Percentiles rank a stretch among this genome's conserved stretches.
These are phyloP conservation scores for Sporothrix inflata DNA, from an alignment of 2,329 filamentous ascomycete species.

Conservation along the genomic window DNA sequence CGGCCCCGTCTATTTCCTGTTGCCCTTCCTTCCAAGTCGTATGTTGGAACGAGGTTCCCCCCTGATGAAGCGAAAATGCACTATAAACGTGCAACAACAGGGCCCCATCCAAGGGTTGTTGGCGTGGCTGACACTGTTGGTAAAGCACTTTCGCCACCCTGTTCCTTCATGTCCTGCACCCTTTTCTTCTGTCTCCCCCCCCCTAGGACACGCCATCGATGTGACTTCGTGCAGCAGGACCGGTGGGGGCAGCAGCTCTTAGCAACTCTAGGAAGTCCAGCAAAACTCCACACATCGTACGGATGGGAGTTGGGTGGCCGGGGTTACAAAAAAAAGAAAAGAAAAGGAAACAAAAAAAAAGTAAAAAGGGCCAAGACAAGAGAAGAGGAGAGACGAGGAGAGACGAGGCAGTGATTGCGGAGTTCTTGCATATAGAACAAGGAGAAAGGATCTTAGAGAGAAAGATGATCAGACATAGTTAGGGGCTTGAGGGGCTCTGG, in stretches of 20 bases:
- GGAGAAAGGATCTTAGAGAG: not conserved
- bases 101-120: not conserved
- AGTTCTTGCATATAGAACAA: not conserved
- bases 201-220: not conserved
- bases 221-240: not conserved
- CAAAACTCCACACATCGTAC: conserved; percentile 13
- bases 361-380: not conserved
- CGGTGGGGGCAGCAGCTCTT: not conserved
- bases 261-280: conserved; percentile 3
- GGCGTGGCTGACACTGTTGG: not conserved
- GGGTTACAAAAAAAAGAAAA: not conserved
- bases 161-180: not conserved
- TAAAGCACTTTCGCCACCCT: not conserved
- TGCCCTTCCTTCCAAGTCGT: not conserved
- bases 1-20: not conserved
- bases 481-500: no score
- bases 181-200: not conserved
- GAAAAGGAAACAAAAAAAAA: not conserved
- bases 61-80: not conserved
- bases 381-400: not conserved
- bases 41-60: conserved; percentile 2
- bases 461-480: conserved; percentile 2
- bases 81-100: conserved; percentile 7
- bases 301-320: not conserved
- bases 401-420: conserved; percentile 8